Evolutionary conservation across 1,284 basidiomycete genomes (phyloP), one percentile per base, ranked within the genome.

Genomic region (Grifola frondosa): DNA sequence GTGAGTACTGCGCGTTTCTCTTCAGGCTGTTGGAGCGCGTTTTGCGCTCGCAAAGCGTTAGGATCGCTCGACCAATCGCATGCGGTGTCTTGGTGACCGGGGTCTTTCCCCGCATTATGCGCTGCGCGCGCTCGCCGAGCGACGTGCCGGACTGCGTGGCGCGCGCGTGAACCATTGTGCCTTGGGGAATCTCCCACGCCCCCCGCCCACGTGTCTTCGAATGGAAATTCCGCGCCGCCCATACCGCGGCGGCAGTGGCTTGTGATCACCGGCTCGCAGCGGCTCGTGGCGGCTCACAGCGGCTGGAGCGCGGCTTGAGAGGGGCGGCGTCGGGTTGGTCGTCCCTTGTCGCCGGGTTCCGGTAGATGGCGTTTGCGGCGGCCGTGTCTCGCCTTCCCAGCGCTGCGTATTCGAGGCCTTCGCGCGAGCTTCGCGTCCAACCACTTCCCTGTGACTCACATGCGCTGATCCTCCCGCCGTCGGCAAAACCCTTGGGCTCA

Each of bases 161-260:
- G 21, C 19, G 15, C 38, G 41, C 48, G 46, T 41, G 20, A 50
- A 51, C 36, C 26, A 40, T 41, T 54, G 41, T 38, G 29, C 50
- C 54, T 38, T 40, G 28, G 43, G 28, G 29, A 13, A 19, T 39
- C 40, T 45, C 53, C 40, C 55, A 54, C 52, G 52, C 43, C 46
- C 38, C 51, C 50, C 57, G 55, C 51, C 53, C 57, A 57, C 57
- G 55, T 57, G 55, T 42, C 47, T 54, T 55, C 55, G 20, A 42
- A 42, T 50, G 46, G 51, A 46, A 57, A 41, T 26, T 42, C 48
- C 38, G 46, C 51, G 32, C 43, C 42, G 50, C 44, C 31, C 46
- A 41, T 43, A 33, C 22, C 39, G 46, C 46, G 32, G 32, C 40
- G 35, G 36, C 33, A 15, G 25, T 15, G 19, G 13, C 17, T 30